Evolutionary conservation across 2,329 filamentous ascomycete species (phyloP), one percentile per base, ranked within the genome.

Genomic region (Aspergillus awamori): DNA sequence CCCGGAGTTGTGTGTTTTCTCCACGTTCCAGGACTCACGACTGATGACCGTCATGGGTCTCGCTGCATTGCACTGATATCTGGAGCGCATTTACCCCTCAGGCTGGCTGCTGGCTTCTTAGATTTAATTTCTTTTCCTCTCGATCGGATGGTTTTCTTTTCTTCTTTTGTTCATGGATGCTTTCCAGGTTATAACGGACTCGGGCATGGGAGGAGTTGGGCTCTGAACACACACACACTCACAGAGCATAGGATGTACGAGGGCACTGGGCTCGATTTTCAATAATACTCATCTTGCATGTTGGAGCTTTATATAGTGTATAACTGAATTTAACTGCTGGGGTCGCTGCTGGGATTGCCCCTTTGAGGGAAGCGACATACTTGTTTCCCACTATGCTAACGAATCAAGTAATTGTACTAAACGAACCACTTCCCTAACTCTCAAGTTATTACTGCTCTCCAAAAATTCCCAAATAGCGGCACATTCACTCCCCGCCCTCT

Each of bases 161-260:
- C 13, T 5, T 2, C 0, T 11, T 2, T 36, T 36, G 2, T 15
- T 49, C 22, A 57, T 20, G 30, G 58, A 53, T 66, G 60, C 45
- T 56, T 58, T 63, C 48, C 58, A 64, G 58, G 65, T 64, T 65
- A 60, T 62, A 59, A 64, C 61, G 65, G 57, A 60, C 54, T 62
- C 55, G 56, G 62, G 63, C 59, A 65, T 66, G 63, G 64, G 41
- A 63, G 67, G 66, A 68, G 65, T 67, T 65, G 61, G 57, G 63
- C 54, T 61, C 59, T 57, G 63, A 65, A 64, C 56, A 49, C 58
- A 58, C 61, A 63, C 30, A 36, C 33, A 61, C 59, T 61, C 65
- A 61, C 62, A 36, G 33, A 66, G 66, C 63, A 69, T 65, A 63
- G 59, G 55, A 62, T 61, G 57, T 57, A 63, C 43, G 49, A 55